Conservation (phyloP, 495 filamentous ascomycete species). For the Annulohypoxylon maeteangense region DNA sequence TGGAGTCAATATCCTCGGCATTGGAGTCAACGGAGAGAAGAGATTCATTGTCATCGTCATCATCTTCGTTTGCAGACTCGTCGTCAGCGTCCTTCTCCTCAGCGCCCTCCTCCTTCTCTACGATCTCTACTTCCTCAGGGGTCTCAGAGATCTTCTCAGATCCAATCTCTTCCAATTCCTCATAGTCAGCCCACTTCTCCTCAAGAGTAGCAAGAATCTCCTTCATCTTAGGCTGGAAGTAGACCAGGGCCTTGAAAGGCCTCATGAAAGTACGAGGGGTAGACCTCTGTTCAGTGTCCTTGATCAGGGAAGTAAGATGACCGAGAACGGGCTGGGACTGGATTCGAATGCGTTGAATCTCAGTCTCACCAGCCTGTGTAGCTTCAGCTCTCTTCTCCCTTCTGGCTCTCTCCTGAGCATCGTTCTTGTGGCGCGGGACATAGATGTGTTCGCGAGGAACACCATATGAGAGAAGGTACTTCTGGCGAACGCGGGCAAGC, state of each 20-base stretch:
- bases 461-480: conserved; percentile 39
- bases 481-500: conserved; percentile 42
- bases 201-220: conserved; percentile 50
- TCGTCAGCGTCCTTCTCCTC: conserved; percentile 28
- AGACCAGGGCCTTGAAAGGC: conserved; percentile 54
- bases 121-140: conserved; percentile 38
- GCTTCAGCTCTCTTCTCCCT: conserved; percentile 41
- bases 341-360: conserved; percentile 53
- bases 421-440: conserved; percentile 13
- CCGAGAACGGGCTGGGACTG: conserved; percentile 51
- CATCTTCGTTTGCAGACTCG: conserved; percentile 21
- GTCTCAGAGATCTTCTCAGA: conserved; percentile 24
- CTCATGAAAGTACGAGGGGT: conserved; percentile 51
- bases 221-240: conserved; percentile 53
- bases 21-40: conserved; percentile 43
- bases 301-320: conserved; percentile 43
- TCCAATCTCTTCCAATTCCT: conserved; percentile 41
- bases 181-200: conserved; percentile 50
- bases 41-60: conserved; percentile 42
- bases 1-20: conserved; percentile 42
- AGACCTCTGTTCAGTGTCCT: conserved; percentile 36
- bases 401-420: conserved; percentile 25
- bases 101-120: conserved; percentile 29
- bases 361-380: conserved; percentile 37
- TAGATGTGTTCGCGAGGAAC: conserved; percentile 24